Evolutionary conservation across 1,139 yeast genomes (phyloP).

Genomic region (Hanseniaspora uvarum): DNA sequence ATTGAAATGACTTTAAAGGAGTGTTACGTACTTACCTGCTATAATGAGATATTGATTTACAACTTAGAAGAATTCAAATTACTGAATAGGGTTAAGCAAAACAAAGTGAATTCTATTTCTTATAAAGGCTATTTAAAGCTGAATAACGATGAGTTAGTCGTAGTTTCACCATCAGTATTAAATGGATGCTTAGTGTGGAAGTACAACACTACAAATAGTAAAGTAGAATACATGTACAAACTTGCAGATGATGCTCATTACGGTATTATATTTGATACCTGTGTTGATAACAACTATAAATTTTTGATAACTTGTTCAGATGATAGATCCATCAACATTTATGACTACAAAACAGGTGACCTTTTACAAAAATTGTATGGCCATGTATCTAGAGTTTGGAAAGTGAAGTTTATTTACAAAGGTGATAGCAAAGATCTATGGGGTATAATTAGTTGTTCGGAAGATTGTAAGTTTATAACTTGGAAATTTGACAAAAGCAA

Average conservation of each 20-base stretch:
- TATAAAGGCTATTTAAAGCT: slow-evolving; percentile 73
- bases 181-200: slow-evolving; percentile 78
- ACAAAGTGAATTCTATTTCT: slow-evolving; percentile 68
- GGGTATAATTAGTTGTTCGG: slow-evolving; percentile 58
- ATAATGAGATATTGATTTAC: slow-evolving; percentile 54
- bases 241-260: slow-evolving; percentile 45
- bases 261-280: slow-evolving; percentile 82
- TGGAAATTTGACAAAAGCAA: slow-evolving; percentile 43
- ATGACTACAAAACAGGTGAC: slow-evolving; percentile 49
- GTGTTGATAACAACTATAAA: slow-evolving; percentile 46
- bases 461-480: slow-evolving; percentile 76
- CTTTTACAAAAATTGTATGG: slow-evolving; percentile 85
- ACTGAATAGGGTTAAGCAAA: slow-evolving; percentile 37
- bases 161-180: slow-evolving; percentile 90
- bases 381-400: slow-evolving; percentile 91
- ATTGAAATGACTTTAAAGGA: slow-evolving; percentile 41
- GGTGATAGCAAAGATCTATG: slow-evolving; percentile 23
- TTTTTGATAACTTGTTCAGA: slow-evolving; percentile 76
- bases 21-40: slow-evolving; percentile 60
- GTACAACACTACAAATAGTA: slow-evolving; percentile 32
- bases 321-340: slow-evolving; percentile 75
- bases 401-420: slow-evolving; percentile 46
- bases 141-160: slow-evolving; percentile 24
- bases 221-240: neutral
- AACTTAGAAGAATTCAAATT: slow-evolving; percentile 34